Evolutionary conservation across 2,329 filamentous ascomycete genomes (phyloP).

Genomic region (Aspergillus sclerotialis): DNA sequence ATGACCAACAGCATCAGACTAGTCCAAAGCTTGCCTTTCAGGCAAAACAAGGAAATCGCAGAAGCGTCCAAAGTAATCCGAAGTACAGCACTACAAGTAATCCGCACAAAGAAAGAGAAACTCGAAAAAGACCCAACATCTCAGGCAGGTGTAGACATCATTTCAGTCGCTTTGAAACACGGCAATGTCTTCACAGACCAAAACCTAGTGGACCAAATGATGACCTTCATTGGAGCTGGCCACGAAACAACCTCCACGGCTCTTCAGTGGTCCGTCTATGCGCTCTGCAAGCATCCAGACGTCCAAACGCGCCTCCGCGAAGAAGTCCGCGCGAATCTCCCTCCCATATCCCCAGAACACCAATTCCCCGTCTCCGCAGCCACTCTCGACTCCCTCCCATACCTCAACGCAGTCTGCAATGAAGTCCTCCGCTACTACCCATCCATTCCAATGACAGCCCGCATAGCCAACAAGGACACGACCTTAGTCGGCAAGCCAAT

Average conservation of each 20-base stretch:
- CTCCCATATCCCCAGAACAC: slow-evolving; percentile 47
- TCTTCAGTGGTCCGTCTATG: slow-evolving; percentile 68
- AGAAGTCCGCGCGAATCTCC: slow-evolving; percentile 59
- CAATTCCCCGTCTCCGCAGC: slow-evolving; percentile 58
- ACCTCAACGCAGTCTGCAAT: slow-evolving; percentile 70
- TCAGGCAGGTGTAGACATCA: slow-evolving; percentile 58
- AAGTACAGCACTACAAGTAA: slow-evolving; percentile 58
- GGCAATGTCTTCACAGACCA: slow-evolving; percentile 65
- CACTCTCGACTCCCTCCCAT: slow-evolving; percentile 63
- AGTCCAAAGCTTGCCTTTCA: slow-evolving; percentile 57
- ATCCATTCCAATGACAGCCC: slow-evolving; percentile 64
- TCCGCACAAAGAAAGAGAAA: slow-evolving; percentile 60
- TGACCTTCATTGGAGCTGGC: slow-evolving; percentile 80
- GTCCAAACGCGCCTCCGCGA: slow-evolving; percentile 60
- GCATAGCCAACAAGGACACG: slow-evolving; percentile 60
- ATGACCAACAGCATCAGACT: slow-evolving; percentile 60
- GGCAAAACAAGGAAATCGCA: slow-evolving; percentile 60
- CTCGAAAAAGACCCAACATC: slow-evolving; percentile 23
- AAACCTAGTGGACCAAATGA: slow-evolving; percentile 77
- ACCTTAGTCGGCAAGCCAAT: slow-evolving; percentile 57
- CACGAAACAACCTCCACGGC: slow-evolving; percentile 74
- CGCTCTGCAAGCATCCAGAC: slow-evolving; percentile 59
- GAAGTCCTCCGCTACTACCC: slow-evolving; percentile 69
- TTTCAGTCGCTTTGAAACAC: slow-evolving; percentile 71
- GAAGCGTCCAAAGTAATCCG: slow-evolving; percentile 55